Percentiles rank a stretch among this genome's conserved stretches.
Evolutionary conservation across 352 stramenopile species (phyloP).

Genomic region (Globisporangium cystogenes): DNA sequence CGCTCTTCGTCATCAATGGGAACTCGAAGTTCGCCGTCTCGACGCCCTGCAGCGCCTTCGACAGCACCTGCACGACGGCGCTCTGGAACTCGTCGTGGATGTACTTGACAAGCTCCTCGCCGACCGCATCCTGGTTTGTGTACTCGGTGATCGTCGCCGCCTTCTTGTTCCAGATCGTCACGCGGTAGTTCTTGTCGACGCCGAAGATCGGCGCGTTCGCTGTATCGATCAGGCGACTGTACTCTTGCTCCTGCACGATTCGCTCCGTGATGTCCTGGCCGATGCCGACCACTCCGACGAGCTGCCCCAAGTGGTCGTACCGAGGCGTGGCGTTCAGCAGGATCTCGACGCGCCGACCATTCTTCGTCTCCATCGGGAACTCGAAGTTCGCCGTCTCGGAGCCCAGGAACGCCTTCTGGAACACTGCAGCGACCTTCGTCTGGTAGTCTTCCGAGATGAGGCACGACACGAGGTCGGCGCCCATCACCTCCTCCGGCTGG

Average conservation of each 20-base stretch:
- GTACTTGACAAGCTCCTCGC: conserved; percentile 61
- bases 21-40: conserved; percentile 87
- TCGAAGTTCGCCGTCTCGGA: conserved; percentile 57
- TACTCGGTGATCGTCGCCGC: conserved; percentile 87
- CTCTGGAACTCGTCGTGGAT: conserved; percentile 61
- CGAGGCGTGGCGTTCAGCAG: conserved; percentile 50
- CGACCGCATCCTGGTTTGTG: conserved; percentile 81
- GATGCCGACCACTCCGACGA: conserved; percentile 74
- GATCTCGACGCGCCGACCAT: conserved; percentile 38
- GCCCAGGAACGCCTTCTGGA: conserved; percentile 31
- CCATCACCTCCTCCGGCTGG: conserved; percentile 21
- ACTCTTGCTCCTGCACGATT: conserved; percentile 78
- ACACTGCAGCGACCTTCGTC: conserved; percentile 19
- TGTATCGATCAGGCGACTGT: conserved; percentile 74
- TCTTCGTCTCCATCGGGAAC: conserved; percentile 54
- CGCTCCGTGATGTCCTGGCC: conserved; percentile 80
- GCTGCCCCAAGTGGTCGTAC: conserved; percentile 50
- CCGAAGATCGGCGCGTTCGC: conserved; percentile 83
- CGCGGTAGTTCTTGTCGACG: conserved; percentile 70
- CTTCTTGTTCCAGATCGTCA: conserved; percentile 94
- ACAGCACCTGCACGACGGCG: conserved; percentile 58
- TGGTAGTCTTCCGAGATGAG: conserved; percentile 63
- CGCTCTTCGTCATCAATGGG: conserved; percentile 67
- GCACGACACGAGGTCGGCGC: conserved; percentile 56
- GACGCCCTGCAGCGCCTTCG: conserved; percentile 51